Evolutionary conservation across 169 alveolate genomes (phyloP).

Genomic region (Toxoplasma gondii): DNA sequence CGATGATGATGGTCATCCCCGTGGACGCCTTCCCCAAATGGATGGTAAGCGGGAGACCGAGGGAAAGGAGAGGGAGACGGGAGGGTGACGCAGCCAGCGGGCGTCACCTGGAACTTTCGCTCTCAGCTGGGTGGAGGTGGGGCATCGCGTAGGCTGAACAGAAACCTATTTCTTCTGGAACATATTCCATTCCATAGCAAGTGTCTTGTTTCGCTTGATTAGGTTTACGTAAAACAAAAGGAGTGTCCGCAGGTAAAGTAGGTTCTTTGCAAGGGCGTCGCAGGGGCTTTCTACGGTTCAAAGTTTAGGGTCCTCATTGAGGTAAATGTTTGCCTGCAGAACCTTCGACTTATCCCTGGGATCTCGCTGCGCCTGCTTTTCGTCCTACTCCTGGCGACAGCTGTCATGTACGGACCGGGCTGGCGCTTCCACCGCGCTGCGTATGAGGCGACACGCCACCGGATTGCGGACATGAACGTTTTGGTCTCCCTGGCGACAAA

Average conservation of each 20-base stretch:
- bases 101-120: neutral
- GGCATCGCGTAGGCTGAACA: no score
- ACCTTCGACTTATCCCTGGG: neutral
- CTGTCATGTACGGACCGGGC: neutral
- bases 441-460: neutral
- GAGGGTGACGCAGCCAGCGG: neutral
- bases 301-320: neutral
- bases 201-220: no score
- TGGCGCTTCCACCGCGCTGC: constrained; percentile 21
- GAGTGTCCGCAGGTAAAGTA: no score
- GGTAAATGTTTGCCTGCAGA: neutral
- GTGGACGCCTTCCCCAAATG: neutral
- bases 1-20: neutral
- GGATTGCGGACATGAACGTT: constrained; percentile 1
- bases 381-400: constrained; percentile 9
- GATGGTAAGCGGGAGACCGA: neutral
- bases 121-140: neutral
- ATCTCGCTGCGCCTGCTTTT: neutral
- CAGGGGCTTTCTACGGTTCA: no score
- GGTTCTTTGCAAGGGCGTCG: no score
- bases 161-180: no score
- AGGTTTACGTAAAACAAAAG: no score
- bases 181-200: no score
- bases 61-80: neutral
- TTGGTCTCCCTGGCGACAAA: constrained; percentile 29